Conservation (phyloP, 2,329 filamentous ascomycete species). For the Fusarium napiforme region DNA sequence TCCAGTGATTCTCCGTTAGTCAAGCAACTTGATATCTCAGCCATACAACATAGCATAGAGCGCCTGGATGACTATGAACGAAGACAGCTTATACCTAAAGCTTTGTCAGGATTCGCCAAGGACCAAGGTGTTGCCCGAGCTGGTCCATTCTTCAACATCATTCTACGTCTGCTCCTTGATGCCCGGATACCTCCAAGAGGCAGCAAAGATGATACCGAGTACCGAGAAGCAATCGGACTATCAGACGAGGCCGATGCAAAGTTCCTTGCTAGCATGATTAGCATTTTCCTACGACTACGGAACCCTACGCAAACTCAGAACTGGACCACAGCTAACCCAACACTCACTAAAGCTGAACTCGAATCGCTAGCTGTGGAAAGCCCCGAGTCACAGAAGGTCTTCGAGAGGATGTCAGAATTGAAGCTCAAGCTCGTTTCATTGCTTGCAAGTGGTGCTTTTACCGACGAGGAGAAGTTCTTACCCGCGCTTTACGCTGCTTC, state of each 20-base stretch:
- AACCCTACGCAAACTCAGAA: slow-evolving; percentile 46
- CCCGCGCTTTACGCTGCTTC: slow-evolving; percentile 86
- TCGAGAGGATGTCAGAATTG: slow-evolving; percentile 54
- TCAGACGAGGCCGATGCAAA: slow-evolving; percentile 73
- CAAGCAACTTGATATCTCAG: slow-evolving; percentile 87
- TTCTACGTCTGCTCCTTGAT: slow-evolving; percentile 79
- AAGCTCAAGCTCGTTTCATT: slow-evolving; percentile 73
- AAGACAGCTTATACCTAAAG: slow-evolving; percentile 74
- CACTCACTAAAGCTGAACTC: slow-evolving; percentile 46
- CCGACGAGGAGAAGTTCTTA: slow-evolving; percentile 82
- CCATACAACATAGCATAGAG: slow-evolving; percentile 82
- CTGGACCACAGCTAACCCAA: slow-evolving; percentile 50
- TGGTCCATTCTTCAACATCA: slow-evolving; percentile 81
- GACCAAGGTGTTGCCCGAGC: slow-evolving; percentile 48
- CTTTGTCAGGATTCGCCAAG: slow-evolving; percentile 47
- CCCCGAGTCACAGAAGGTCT: slow-evolving; percentile 72
- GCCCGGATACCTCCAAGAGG: slow-evolving; percentile 79
- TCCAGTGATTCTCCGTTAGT: slow-evolving; percentile 77
- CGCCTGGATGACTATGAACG: slow-evolving; percentile 68
- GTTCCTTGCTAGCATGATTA: slow-evolving; percentile 80
- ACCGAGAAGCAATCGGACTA: slow-evolving; percentile 75
- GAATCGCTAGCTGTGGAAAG: slow-evolving; percentile 47
- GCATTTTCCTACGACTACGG: slow-evolving; percentile 71
- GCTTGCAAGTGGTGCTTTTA: slow-evolving; percentile 86
- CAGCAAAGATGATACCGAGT: slow-evolving; percentile 77